These are phyloP conservation scores for Backusella parvicylindrica DNA, from an alignment of 192 early-diverging fungal genomes.

Conservation along the genomic window DNA sequence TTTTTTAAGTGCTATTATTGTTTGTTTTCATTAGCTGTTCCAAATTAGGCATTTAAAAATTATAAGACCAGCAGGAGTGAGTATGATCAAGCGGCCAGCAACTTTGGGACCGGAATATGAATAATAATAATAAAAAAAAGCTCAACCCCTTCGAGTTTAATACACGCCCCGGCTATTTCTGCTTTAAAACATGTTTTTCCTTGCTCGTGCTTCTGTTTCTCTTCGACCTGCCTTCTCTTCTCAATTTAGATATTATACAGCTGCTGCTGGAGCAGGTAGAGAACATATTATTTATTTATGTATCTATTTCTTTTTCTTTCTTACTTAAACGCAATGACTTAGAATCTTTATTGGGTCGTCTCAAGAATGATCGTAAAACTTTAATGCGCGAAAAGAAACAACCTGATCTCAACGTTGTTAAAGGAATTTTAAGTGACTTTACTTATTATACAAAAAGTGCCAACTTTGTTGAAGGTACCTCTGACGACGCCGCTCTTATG, in stretches of 20 bases:
- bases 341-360: constrained; percentile 29
- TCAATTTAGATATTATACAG: background rate
- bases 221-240: background rate
- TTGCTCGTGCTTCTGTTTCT: background rate
- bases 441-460: constrained; percentile 73
- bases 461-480: constrained; percentile 30
- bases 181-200: background rate
- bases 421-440: constrained; percentile 76
- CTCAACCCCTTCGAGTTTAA: background rate
- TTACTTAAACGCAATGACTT: background rate
- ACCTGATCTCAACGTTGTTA: constrained; percentile 54
- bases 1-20: no score
- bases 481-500: constrained; percentile 59
- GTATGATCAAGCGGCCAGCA: no score
- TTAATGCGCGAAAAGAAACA: constrained; percentile 79
- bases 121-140: background rate
- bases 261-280: background rate
- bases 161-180: background rate
- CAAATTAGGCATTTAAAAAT: no score
- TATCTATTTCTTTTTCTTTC: background rate
- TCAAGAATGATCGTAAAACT: constrained; percentile 79
- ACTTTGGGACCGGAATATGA: background rate
- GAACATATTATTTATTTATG: no score
- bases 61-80: no score
- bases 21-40: no score